phyloP scores from a whole-genome alignment of 108 stramenopile species.

The Schizochytrium sp. region DNA sequence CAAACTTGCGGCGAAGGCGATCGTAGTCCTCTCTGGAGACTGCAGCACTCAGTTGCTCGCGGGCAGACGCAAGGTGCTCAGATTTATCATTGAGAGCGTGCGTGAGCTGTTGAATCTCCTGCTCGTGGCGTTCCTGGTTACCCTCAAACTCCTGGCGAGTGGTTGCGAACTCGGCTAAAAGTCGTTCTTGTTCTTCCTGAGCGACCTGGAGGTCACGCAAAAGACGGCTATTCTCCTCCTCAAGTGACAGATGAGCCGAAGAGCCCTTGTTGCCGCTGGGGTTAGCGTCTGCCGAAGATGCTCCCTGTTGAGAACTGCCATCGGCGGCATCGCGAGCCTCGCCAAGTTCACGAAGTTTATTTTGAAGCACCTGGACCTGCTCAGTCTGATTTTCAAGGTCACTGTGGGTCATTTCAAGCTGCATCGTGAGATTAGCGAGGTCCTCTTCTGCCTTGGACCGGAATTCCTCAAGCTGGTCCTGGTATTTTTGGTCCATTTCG shows the following conservation, averaged over 20 bases:
- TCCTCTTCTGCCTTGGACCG: conserved; percentile 59
- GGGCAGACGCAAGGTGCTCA: conserved; percentile 1
- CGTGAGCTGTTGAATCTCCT: background rate
- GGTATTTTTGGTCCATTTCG: conserved; percentile 36
- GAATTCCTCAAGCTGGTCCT: background rate
- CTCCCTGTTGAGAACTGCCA: background rate
- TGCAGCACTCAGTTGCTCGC: background rate
- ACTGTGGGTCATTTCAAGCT: conserved; percentile 36
- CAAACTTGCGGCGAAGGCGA: background rate
- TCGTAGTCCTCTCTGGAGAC: conserved; percentile 6
- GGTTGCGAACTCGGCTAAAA: background rate
- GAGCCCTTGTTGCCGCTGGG: background rate
- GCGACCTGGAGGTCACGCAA: conserved; percentile 15
- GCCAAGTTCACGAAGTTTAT: background rate
- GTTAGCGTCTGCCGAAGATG: background rate
- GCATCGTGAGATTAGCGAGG: conserved; percentile 28
- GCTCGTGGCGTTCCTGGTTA: background rate
- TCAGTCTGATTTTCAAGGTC: conserved; percentile 19
- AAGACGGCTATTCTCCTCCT: conserved; percentile 39
- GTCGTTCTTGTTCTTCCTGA: conserved; percentile 1
- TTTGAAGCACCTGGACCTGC: conserved; percentile 30
- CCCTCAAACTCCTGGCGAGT: background rate
- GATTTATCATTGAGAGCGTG: background rate
- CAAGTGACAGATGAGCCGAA: background rate
- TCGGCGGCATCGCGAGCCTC: background rate